Base-by-base conservation (phyloP, 2,329 filamentous ascomycete genomes). In the Fonsecaea nubica region DNA sequence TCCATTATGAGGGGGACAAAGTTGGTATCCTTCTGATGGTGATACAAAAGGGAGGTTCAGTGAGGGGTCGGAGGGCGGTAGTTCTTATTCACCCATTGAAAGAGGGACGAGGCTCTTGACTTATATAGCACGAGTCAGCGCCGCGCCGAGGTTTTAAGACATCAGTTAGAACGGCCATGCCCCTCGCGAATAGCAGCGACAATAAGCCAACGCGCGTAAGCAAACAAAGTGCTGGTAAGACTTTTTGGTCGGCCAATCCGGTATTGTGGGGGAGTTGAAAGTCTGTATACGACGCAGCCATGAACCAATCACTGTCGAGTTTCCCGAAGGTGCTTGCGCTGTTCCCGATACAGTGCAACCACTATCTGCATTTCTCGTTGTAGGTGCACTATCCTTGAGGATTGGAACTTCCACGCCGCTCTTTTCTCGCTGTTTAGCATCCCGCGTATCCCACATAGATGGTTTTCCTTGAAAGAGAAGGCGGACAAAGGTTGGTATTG, bases 1-100 rank as follows among this genome's bases (percentile, higher is more conserved):
- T 65, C 63, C 63, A 65, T 65, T 15, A 30, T 56, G 58, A n/a
- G 30, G 30, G 30, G 30, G 4, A 32, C 30, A 32, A 6, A 32
- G 4, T 10, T 25, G 45, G 12, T 45, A 45, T 8, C n/a, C 10
- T 25, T 48, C 18, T 48, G 18, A 50, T 15, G 12, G 13, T 25
- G 45, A 4, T 25, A 21, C 12, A 12, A 10, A 25, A 25, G 21
- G 18, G 3, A 10, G 3, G 38, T 40, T 5, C 21, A 15, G 40
- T 15, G 15, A 40, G 40, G 12, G 25, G 3, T 30, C 2, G 53
- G 50, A 32, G 18, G 45, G 21, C 6, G 25, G 12, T 7, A 4
- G 8, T 21, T 48, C 6, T 10, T 21, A 10, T 9, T 21, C 42
- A 21, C 42, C 12, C 10, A 4, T 48, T 48, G 42, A 45, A 9